Evolutionary conservation across 805 yeast species (phyloP).

Genomic region (Candida silvatica): DNA sequence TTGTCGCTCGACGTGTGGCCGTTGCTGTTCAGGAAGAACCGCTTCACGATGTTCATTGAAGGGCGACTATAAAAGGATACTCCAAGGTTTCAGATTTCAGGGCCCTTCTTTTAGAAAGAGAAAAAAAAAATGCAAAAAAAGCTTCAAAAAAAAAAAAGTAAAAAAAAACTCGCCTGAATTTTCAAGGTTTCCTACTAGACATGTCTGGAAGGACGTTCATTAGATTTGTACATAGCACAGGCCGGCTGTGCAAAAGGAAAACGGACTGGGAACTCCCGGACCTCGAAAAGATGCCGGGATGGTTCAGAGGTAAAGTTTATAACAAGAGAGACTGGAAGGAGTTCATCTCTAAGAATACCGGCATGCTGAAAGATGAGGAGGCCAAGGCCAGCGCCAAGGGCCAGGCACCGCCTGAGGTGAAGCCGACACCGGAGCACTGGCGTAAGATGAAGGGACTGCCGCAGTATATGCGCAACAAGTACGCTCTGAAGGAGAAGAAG

Average conservation of each 20-base stretch:
- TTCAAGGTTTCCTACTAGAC: too few species aligned
- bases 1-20: conserved; percentile 42
- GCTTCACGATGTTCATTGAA: conserved; percentile 69
- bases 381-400: conserved; percentile 7
- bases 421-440: conserved; percentile 40
- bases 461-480: conserved; percentile 65
- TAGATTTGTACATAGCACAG: neutral
- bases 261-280: conserved; percentile 29
- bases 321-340: conserved; percentile 21
- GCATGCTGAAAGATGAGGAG: conserved; percentile 10
- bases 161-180: too few species aligned
- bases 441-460: conserved; percentile 33
- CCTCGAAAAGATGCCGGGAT: conserved; percentile 24
- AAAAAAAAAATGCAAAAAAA: too few species aligned
- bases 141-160: too few species aligned
- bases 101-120: too few species aligned
- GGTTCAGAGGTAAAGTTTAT: conserved; percentile 26
- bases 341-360: conserved; percentile 14
- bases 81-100: too few species aligned
- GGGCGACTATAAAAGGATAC: too few species aligned
- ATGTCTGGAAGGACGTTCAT: too few species aligned
- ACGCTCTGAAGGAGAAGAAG: conserved; percentile 53
- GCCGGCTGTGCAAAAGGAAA: conserved; percentile 9
- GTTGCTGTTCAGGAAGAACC: conserved; percentile 33
- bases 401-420: conserved; percentile 2